These are phyloP conservation scores for Magnusiomyces suaveolens DNA, from an alignment of 1,139 yeast species.

Conservation along the genomic window DNA sequence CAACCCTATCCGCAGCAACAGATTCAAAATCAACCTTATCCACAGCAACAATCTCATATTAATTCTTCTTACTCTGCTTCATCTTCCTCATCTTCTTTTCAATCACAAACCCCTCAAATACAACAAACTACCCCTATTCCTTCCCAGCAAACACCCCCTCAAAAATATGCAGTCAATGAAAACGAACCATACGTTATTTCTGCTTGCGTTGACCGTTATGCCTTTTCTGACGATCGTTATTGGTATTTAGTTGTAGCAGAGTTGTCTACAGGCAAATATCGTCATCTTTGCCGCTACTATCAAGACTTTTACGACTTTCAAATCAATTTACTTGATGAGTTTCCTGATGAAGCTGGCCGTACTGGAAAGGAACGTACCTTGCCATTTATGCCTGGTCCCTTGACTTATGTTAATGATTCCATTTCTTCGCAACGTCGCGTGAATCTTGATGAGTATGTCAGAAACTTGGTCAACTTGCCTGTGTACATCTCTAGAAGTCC, in stretches of 20 bases:
- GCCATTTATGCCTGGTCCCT: slow-evolving; percentile 95
- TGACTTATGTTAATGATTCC: slow-evolving; percentile 82
- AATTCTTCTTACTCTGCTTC: not conserved
- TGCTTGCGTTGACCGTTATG: slow-evolving; percentile 73
- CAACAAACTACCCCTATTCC: slow-evolving; percentile 10
- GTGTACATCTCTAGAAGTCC: slow-evolving; percentile 56
- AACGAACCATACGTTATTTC: slow-evolving; percentile 30
- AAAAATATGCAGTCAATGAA: not conserved
- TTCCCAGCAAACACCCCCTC: slow-evolving; percentile 7
- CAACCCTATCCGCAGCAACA: slow-evolving; percentile 3
- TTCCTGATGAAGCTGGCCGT: slow-evolving; percentile 90
- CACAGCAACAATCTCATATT: slow-evolving; percentile 2
- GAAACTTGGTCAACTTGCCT: slow-evolving; percentile 67
- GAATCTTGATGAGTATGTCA: slow-evolving; percentile 75
- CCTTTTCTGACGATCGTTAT: slow-evolving; percentile 76
- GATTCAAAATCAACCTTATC: slow-evolving; percentile 11
- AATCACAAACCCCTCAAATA: slow-evolving; percentile 4
- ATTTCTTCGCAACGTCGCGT: slow-evolving; percentile 77
- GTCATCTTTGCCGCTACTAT: slow-evolving; percentile 78
- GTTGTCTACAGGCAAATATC: slow-evolving; percentile 55
- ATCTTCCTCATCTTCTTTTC: not conserved
- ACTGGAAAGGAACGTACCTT: slow-evolving; percentile 66
- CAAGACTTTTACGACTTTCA: slow-evolving; percentile 96
- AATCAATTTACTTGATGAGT: slow-evolving; percentile 68
- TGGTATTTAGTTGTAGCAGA: slow-evolving; percentile 74